Percentiles rank a stretch among this genome's conserved stretches.
phyloP scores from a whole-genome alignment of 2,329 filamentous ascomycete species.

The Hypoxylon sp. region DNA sequence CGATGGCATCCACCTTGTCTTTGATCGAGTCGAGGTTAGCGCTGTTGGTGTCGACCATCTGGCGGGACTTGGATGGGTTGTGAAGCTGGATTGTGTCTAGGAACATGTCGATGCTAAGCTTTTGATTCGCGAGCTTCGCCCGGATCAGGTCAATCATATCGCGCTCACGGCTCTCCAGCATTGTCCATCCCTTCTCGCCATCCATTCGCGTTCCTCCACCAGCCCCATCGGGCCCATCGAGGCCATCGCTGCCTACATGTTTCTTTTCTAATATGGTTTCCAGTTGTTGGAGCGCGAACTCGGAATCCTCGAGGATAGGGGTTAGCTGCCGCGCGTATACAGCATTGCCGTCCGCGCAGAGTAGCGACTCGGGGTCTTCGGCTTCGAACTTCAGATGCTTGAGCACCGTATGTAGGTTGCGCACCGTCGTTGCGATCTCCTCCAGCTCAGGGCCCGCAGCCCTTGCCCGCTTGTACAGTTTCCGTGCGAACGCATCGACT shows the following conservation, averaged over 20 bases:
- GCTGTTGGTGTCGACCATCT: slow-evolving; percentile 54
- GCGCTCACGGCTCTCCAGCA: slow-evolving; percentile 54
- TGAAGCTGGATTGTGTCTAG: slow-evolving; percentile 69
- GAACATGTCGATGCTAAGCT: slow-evolving; percentile 66
- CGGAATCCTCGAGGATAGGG: slow-evolving; percentile 67
- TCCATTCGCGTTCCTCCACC: slow-evolving; percentile 49
- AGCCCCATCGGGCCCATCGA: slow-evolving; percentile 43
- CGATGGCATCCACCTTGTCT: slow-evolving; percentile 71
- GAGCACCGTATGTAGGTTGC: slow-evolving; percentile 66
- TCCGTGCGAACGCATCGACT: slow-evolving; percentile 67
- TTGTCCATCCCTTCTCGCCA: slow-evolving; percentile 51
- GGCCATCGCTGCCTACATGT: slow-evolving; percentile 41
- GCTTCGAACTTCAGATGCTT: slow-evolving; percentile 70
- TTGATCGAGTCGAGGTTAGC: slow-evolving; percentile 66
- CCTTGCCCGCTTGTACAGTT: slow-evolving; percentile 67
- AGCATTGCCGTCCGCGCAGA: slow-evolving; percentile 59
- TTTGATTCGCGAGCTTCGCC: slow-evolving; percentile 64
- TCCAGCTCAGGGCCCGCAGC: slow-evolving; percentile 62
- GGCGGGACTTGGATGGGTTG: slow-evolving; percentile 57
- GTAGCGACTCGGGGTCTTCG: slow-evolving; percentile 66
- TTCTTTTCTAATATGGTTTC: slow-evolving; percentile 65
- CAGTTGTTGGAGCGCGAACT: slow-evolving; percentile 67
- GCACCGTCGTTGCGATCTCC: slow-evolving; percentile 63
- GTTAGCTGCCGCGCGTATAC: slow-evolving; percentile 64
- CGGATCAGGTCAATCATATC: slow-evolving; percentile 59